Conservation (phyloP, 2,329 filamentous ascomycete species). For the Fusarium nelsonii region DNA sequence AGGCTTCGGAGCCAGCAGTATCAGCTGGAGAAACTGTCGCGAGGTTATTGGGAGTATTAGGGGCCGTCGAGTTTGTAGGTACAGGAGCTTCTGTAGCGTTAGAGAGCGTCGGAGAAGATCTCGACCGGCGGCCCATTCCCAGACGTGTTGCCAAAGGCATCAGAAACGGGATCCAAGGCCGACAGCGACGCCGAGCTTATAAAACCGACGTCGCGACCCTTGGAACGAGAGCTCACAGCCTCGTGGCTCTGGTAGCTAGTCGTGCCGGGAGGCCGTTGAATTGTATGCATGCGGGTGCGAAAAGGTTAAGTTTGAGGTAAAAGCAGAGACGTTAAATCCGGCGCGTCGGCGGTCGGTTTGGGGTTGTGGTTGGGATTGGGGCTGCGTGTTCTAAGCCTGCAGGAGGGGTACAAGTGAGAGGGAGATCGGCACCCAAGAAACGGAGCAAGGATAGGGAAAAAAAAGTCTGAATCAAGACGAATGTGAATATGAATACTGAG, state of each 20-base stretch:
- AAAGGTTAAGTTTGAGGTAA: conserved; percentile 17
- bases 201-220: conserved; percentile 39
- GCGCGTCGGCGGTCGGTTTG: conserved; percentile 26
- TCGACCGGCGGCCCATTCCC: conserved; percentile 49
- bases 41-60: conserved; percentile 54
- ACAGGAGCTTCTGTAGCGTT: conserved; percentile 57
- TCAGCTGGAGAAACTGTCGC: conserved; percentile 50
- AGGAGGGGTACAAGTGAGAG: conserved; percentile 27
- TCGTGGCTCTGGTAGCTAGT: conserved; percentile 21
- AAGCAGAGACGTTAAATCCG: conserved; percentile 29
- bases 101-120: conserved; percentile 52
- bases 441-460: conserved; percentile 2
- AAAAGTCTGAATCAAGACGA: conserved; percentile 10
- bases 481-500: conserved; percentile 10
- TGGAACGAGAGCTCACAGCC: conserved; percentile 33
- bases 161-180: conserved; percentile 42
- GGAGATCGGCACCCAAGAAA: conserved; percentile 29
- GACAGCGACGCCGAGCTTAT: conserved; percentile 40
- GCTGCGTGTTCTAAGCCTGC: conserved; percentile 32
- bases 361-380: conserved; percentile 16
- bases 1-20: conserved; percentile 55
- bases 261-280: conserved; percentile 30
- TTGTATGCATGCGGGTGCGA: conserved; percentile 28
- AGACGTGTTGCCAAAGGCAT: conserved; percentile 48
- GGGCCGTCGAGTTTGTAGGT: conserved; percentile 51